These are phyloP conservation scores for Ustilago shanxiensis DNA, from an alignment of 1,284 basidiomycete species.

Conservation along the genomic window DNA sequence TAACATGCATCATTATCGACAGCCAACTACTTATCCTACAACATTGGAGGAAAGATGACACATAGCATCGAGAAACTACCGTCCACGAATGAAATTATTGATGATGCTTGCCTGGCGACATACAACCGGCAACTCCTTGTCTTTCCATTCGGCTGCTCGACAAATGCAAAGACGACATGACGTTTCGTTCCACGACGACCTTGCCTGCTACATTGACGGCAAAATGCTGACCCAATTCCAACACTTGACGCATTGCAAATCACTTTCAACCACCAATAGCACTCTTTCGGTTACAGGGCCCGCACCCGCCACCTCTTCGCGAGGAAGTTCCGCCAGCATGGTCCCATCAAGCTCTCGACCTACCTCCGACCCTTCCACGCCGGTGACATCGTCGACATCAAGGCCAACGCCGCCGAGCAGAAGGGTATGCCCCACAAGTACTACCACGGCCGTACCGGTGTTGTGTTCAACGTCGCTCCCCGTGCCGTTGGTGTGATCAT, in stretches of 20 bases:
- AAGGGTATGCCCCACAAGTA: constrained; percentile 99
- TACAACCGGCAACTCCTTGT: not conserved
- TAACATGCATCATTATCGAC: not conserved
- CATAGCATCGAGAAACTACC: not conserved
- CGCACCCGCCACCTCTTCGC: constrained; percentile 98
- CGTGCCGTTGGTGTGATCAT: constrained; percentile 95
- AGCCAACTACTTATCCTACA: not conserved
- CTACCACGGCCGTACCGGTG: constrained; percentile 85
- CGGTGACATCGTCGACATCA: constrained; percentile 99
- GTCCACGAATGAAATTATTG: too few species aligned
- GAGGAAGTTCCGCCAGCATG: constrained; percentile 79
- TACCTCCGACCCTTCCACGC: constrained; percentile 93
- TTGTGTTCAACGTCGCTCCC: constrained; percentile 97
- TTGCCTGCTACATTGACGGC: not conserved
- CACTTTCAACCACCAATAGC: constrained; percentile 75
- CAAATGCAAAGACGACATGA: constrained; percentile 23
- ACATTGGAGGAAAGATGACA: not conserved
- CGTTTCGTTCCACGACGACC: not conserved
- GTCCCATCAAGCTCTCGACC: constrained; percentile 89
- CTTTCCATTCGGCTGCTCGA: not conserved
- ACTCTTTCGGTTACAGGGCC: constrained; percentile 99
- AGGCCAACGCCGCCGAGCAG: constrained; percentile 98
- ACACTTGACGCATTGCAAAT: not conserved
- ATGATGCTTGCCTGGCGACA: too few species aligned
- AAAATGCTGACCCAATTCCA: constrained; percentile 18